These are phyloP conservation scores for Fusarium musae DNA, from an alignment of 2,329 filamentous ascomycete genomes.

Conservation along the genomic window DNA sequence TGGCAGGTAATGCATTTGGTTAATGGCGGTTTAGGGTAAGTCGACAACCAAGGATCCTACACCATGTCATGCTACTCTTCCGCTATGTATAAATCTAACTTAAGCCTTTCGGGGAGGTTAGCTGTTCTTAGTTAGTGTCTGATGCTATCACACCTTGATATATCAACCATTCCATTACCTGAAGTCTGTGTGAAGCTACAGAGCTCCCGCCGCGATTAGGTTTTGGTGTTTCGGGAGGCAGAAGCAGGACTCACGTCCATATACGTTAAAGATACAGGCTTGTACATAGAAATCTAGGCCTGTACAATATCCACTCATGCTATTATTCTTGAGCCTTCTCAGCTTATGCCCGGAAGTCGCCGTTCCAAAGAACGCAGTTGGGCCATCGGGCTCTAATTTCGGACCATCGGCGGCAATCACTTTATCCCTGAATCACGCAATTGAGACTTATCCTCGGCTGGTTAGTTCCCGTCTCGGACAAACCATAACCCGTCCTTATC, in stretches of 20 bases:
- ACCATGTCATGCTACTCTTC: not conserved
- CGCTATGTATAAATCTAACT: not conserved
- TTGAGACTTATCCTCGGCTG: slow-evolving; percentile 4
- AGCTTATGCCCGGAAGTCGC: slow-evolving; percentile 3
- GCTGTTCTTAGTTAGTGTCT: not conserved
- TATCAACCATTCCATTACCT: fast-evolving
- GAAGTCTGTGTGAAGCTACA: fast-evolving
- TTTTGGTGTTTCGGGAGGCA: not conserved
- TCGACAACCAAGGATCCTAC: fast-evolving
- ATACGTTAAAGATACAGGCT: fast-evolving
- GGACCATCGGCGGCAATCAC: slow-evolving; percentile 27
- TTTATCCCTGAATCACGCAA: slow-evolving; percentile 33
- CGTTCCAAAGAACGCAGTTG: not conserved
- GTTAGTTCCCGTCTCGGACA: not conserved
- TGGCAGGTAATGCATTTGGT: fast-evolving
- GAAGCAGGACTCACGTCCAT: fast-evolving
- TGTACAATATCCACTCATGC: not conserved
- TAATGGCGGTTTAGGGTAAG: not conserved
- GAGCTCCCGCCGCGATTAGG: fast-evolving
- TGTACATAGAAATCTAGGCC: fast-evolving
- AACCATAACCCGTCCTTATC: not conserved
- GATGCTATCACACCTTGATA: fast-evolving
- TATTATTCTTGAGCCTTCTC: not conserved
- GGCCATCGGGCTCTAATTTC: slow-evolving; percentile 15
- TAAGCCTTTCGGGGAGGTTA: not conserved